Conservation (phyloP, 345 rosid genomes). For the Isatis tinctoria region DNA sequence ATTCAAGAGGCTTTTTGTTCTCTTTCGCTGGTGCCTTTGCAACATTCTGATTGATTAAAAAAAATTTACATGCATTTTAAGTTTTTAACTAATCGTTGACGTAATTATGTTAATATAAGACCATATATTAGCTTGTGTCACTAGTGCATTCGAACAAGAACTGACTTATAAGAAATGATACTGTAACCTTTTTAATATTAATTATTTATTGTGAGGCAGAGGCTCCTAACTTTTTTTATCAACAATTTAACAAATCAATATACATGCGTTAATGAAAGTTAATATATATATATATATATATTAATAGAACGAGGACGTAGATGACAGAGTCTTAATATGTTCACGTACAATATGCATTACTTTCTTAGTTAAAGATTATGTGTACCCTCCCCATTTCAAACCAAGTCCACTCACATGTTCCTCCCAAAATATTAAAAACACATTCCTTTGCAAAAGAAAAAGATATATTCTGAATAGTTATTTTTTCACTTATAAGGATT, state of each 20-base stretch:
- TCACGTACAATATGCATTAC: not conserved
- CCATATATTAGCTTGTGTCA: not conserved
- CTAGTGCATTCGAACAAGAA: not conserved
- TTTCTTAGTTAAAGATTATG: not conserved
- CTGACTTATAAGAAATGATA: not conserved
- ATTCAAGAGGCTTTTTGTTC: slow-evolving; percentile 58
- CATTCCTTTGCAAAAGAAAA: too few relatives aligned
- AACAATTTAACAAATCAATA: not conserved
- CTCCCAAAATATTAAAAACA: too few relatives aligned
- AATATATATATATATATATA: not conserved
- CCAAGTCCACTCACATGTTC: too few relatives aligned
- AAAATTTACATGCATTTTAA: not conserved
- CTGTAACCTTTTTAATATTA: too few relatives aligned
- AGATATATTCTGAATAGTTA: too few relatives aligned
- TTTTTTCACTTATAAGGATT: too few relatives aligned
- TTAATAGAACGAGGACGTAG: not conserved
- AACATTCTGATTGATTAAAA: slow-evolving; percentile 11
- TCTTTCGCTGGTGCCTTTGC: slow-evolving; percentile 49
- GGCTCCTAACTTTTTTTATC: not conserved
- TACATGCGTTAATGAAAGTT: not conserved
- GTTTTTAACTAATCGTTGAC: not conserved
- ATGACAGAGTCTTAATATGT: not conserved
- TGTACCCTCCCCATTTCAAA: too few relatives aligned
- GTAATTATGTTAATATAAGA: not conserved
- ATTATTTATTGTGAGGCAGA: not conserved